These are phyloP conservation scores for Abrus pulchellus DNA, from an alignment of 306 rosid genomes.

Conservation along the genomic window DNA sequence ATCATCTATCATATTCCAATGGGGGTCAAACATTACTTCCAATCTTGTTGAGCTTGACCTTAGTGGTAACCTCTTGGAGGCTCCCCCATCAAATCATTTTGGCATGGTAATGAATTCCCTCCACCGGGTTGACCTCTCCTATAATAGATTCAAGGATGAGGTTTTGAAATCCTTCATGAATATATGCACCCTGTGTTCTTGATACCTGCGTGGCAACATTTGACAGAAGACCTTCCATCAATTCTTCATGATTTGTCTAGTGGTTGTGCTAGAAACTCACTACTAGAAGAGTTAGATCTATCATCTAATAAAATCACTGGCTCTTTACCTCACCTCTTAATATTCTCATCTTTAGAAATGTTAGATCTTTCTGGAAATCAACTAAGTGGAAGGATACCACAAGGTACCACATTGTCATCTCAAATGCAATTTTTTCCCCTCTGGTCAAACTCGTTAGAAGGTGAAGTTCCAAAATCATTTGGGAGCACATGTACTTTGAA, in stretches of 20 bases:
- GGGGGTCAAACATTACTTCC: slow-evolving; percentile 40
- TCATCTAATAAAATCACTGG: neutral
- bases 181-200: neutral
- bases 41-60: slow-evolving; percentile 40
- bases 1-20: slow-evolving; percentile 33
- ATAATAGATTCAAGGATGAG: neutral
- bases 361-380: neutral
- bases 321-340: neutral
- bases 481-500: no score
- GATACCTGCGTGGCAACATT: rapidly evolving
- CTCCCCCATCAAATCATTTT: slow-evolving; percentile 13
- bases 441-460: neutral
- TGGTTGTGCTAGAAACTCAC: slow-evolving; percentile 39
- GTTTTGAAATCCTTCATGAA: neutral
- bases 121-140: neutral
- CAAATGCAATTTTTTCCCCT: neutral
- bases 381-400: slow-evolving; percentile 2
- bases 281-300: slow-evolving; percentile 22
- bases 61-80: neutral
- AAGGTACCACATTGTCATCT: neutral
- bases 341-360: neutral
- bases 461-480: no score
- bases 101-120: slow-evolving; percentile 8
- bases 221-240: neutral
- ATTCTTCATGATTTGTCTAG: slow-evolving; percentile 21